Conservation (phyloP, 176 grass and related monocot genomes). For the Alloteropsis semialata region DNA sequence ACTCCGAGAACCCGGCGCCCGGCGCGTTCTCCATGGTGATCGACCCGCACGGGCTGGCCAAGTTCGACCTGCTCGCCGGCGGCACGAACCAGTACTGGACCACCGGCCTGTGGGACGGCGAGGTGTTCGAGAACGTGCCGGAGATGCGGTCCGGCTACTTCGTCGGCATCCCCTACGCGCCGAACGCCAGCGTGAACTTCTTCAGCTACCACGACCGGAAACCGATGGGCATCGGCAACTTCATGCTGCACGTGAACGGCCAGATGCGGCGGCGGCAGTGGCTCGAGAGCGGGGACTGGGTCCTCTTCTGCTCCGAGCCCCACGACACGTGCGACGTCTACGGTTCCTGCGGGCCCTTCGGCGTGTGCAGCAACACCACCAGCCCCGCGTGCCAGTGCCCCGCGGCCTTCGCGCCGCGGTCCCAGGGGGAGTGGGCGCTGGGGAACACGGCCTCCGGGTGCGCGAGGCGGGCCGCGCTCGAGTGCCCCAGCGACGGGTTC, state of each 20-base stretch:
- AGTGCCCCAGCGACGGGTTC: slow-evolving; percentile 36
- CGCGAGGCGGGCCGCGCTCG: slow-evolving; percentile 20
- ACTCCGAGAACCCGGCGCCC: slow-evolving; percentile 45
- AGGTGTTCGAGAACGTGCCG: slow-evolving; percentile 48
- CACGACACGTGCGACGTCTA: slow-evolving; percentile 52
- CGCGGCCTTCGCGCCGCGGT: slow-evolving; percentile 34
- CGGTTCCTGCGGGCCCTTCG: slow-evolving; percentile 51
- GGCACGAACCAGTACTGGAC: slow-evolving; percentile 44
- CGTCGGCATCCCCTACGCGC: slow-evolving; percentile 35
- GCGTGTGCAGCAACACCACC: slow-evolving; percentile 46
- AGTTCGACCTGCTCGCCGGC: slow-evolving; percentile 32
- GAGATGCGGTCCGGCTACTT: slow-evolving; percentile 68
- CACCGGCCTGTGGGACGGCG: slow-evolving; percentile 47
- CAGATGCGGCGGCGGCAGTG: slow-evolving; percentile 53
- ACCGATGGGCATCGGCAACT: slow-evolving; percentile 34
- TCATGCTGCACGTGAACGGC: slow-evolving; percentile 52
- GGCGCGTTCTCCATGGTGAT: slow-evolving; percentile 55
- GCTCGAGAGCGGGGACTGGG: slow-evolving; percentile 18
- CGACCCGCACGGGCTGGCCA: slow-evolving; percentile 22
- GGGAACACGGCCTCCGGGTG: slow-evolving; percentile 36
- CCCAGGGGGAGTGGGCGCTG: slow-evolving; percentile 22
- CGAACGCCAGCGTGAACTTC: slow-evolving; percentile 43
- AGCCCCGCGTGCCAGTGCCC: slow-evolving; percentile 44
- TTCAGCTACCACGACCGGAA: slow-evolving; percentile 46
- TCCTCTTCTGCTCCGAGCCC: slow-evolving; percentile 43